These are phyloP conservation scores for Exophiala mesophila DNA, from an alignment of 2,329 filamentous ascomycete genomes.

Conservation along the genomic window DNA sequence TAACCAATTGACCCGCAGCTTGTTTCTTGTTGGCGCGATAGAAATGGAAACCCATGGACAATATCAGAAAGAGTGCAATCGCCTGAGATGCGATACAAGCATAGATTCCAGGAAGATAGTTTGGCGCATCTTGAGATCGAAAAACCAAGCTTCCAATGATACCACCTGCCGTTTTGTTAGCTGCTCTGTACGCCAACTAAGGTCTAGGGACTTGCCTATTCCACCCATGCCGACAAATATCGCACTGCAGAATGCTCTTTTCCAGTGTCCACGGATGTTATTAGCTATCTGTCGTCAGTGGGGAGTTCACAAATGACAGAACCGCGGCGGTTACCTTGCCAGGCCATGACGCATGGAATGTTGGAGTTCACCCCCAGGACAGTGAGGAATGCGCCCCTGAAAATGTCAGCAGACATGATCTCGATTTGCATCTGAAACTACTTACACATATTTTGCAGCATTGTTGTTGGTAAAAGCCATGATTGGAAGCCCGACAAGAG, in stretches of 20 bases:
- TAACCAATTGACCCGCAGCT: not conserved
- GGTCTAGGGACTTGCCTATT: too few relatives aligned
- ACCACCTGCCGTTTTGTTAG: too few relatives aligned
- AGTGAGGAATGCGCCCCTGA: slow-evolving; percentile 49
- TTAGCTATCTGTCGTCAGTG: slow-evolving; percentile 48
- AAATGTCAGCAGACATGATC: too few relatives aligned
- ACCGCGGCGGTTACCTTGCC: too few relatives aligned
- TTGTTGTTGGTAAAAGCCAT: not conserved
- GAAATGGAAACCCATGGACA: too few relatives aligned
- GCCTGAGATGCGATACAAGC: not conserved
- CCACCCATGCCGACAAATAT: slow-evolving; percentile 25
- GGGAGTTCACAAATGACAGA: too few relatives aligned
- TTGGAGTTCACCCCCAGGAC: slow-evolving; percentile 28
- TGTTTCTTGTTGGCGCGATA: not conserved
- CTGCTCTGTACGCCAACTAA: too few relatives aligned
- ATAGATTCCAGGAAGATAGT: not conserved
- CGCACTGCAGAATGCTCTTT: slow-evolving; percentile 54
- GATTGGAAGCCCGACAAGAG: not conserved
- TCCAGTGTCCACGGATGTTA: slow-evolving; percentile 85
- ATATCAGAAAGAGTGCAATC: not conserved
- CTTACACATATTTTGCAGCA: slow-evolving; percentile 3
- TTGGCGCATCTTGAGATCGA: not conserved
- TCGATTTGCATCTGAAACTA: too few relatives aligned
- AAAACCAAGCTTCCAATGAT: too few relatives aligned
- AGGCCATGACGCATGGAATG: slow-evolving; percentile 29